Evolutionary conservation across 257 asterid genomes (phyloP), one percentile per base, ranked within the genome.

Genomic region (Cinchona pubescens): DNA sequence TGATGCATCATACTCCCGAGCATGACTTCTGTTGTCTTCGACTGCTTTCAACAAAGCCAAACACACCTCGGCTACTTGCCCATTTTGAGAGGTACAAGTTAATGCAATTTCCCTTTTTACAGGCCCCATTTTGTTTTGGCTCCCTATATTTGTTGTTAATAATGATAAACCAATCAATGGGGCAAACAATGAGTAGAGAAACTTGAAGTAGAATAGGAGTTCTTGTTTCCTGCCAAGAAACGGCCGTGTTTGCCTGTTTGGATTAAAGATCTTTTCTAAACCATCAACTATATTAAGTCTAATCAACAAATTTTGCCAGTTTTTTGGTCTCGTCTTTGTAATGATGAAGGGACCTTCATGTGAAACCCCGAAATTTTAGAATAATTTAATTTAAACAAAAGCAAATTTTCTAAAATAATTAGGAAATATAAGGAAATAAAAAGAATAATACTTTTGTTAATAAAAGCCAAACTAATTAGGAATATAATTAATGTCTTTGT

Each of bases 1-100:
- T 90, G 96, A 92, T 84, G 84, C 83, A 81, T 74, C 82, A n/a
- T 83, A 80, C 85, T 80, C 83, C 80, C 62, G 78, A 86, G 83
- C 86, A 85, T 67, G 85, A 86, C 84, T 79, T 82, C 58, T 81
- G 90, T 83, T 91, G 92, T 82, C 89, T 79, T 79, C 69, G 80
- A 81, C 87, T 42, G 61, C 49, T 76, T 60, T 77, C 76, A 79
- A 75, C 85, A 82, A n/a, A n/a, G 71, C 82, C 88, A 78, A 88
- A 85, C 81, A 79, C 61, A 11, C 51, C 78, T 87, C 82, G 84
- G 82, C 89, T 82, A 79, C 83, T 83, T 87, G 85, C 87, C 81
- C 84, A 72, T 62, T 82, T 83, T 77, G 77, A 79, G 89, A 80
- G 85, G 82, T 75, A 83, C 89, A 71, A 72, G 71, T 82, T 85